Evolutionary conservation across 1,284 basidiomycete species (phyloP).

Genomic region (Apiotrichum veenhuisii): DNA sequence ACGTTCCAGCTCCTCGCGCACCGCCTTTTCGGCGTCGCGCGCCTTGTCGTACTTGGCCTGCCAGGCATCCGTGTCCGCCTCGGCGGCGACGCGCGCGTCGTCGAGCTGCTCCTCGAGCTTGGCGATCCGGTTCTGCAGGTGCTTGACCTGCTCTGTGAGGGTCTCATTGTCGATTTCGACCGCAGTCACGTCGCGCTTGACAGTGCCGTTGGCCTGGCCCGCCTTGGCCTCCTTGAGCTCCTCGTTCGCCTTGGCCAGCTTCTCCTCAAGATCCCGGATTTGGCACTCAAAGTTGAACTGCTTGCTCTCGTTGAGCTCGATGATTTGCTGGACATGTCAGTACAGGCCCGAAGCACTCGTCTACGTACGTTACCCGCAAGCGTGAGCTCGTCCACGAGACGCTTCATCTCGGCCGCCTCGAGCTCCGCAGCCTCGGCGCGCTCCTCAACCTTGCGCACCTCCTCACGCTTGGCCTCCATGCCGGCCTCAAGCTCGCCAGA

Average conservation of each 20-base stretch:
- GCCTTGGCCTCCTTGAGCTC: constrained; percentile 2
- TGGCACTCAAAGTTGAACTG: constrained; percentile 74
- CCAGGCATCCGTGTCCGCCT: constrained; percentile 66
- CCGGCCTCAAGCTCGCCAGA: constrained; percentile 46
- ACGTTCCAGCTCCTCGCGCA: constrained; percentile 63
- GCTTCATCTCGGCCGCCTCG: constrained; percentile 35
- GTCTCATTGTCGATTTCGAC: constrained; percentile 91
- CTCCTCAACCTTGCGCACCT: constrained; percentile 41
- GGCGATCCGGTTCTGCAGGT: constrained; percentile 72
- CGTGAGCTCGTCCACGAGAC: constrained; percentile 44
- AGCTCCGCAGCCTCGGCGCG: constrained; percentile 38
- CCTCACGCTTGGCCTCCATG: constrained; percentile 46
- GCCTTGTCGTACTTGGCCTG: constrained; percentile 65
- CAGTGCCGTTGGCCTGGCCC: constrained; percentile 7
- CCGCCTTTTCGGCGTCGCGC: constrained; percentile 71
- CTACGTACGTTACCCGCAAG: constrained; percentile 44
- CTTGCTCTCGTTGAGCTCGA: constrained; percentile 78
- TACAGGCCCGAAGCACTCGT: too few relatives aligned
- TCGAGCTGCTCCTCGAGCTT: constrained; percentile 80
- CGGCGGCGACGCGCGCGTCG: constrained; percentile 65
- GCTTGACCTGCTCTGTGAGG: constrained; percentile 77
- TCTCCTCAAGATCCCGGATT: constrained; percentile 61
- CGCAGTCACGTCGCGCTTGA: constrained; percentile 55
- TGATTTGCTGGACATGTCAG: constrained; percentile 78
- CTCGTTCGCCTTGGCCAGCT: constrained; percentile 22